Base-by-base conservation (phyloP, 139 green algal genomes). In the Mychonastes homosphaera region DNA sequence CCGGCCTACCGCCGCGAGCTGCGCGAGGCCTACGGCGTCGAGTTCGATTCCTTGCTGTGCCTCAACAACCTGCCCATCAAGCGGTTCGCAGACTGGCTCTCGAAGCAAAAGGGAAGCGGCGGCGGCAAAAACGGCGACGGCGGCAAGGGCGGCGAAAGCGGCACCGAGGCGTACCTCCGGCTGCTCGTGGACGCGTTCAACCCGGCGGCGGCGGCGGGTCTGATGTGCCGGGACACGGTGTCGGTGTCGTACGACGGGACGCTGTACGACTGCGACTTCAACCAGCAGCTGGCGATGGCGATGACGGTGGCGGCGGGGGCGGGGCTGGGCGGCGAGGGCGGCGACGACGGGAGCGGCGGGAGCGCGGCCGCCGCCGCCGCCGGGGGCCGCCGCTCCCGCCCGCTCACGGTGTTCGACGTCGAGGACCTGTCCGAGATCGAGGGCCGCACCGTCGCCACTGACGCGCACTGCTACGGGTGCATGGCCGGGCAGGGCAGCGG, bases 11-110 rank as follows among this genome's bases (percentile, higher is more conserved):
- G 62, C 23, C 41, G 41, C 5, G 78, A 85, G 66, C 69, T 94
- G 30, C 15, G 26, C 1, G 66, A 55, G 36, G 44, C 50, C 3
- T 89, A 86, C 63, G 88, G 84, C 49, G 88, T 98, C 48, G 4
- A 46, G 0, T 98, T 98, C 79, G 88, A 72, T 66, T 65, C 44
- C 23, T 78, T 98, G 28, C 73, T 97, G 35, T 83, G 74, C 51
- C 72, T 98, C n/a, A 98, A 96, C 77, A 98, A 98, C 86, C 95
- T 98, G 92, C 92, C 92, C 53, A 95, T 98, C 73, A 98, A 97
- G 76, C 74, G 92, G 28, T 97, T 87, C 65, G 85, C 84, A 3
- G 89, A 96, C 66, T 85, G 76, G 40, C 73, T 97, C 27, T 18
- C 35, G 1, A 56, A 32, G 26, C 30, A 10, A 52, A 58, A 46